Conservation (phyloP, 1,139 yeast genomes). For the Diutina scorzettiae region DNA sequence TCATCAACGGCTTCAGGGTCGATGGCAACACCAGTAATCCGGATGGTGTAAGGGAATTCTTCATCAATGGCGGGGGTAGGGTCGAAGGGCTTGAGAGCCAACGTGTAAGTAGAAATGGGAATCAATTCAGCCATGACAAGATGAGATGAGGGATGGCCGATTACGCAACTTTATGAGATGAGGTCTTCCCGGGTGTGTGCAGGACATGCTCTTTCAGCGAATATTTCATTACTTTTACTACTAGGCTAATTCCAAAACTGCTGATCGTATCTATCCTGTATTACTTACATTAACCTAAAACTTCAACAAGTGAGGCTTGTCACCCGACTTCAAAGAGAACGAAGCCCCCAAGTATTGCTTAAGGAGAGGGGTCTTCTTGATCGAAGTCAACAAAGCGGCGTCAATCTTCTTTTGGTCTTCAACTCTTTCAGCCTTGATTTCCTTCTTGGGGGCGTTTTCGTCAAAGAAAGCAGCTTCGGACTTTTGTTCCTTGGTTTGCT, state of each 20-base stretch:
- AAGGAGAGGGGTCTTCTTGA: conserved; percentile 96
- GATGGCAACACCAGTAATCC: conserved; percentile 89
- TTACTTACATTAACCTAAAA: conserved; percentile 41
- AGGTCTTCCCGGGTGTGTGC: conserved; percentile 4
- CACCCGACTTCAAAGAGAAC: conserved; percentile 97
- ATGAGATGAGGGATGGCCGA: conserved; percentile 2
- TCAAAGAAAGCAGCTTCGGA: conserved; percentile 94
- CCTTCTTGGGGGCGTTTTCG: conserved; percentile 79
- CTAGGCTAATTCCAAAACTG: not conserved
- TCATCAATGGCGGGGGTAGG: conserved; percentile 82
- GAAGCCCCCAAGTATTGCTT: conserved; percentile 95
- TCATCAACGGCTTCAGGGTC: conserved; percentile 80
- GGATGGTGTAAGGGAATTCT: conserved; percentile 79
- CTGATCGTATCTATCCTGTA: conserved; percentile 7
- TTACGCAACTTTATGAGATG: conserved; percentile 9
- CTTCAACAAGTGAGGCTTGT: conserved; percentile 97
- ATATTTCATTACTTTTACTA: not conserved
- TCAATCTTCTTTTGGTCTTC: conserved; percentile 98
- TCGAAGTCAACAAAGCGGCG: conserved; percentile 84
- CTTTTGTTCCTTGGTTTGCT: conserved; percentile 64
- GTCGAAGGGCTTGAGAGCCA: conserved; percentile 73
- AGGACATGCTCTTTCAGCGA: not conserved
- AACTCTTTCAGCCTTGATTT: conserved; percentile 87
- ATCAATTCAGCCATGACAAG: conserved; percentile 47
- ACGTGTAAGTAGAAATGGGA: conserved; percentile 78